Evolutionary conservation across 768 basidiomycete genomes (phyloP).

Genomic region (Leccinum variicolor): DNA sequence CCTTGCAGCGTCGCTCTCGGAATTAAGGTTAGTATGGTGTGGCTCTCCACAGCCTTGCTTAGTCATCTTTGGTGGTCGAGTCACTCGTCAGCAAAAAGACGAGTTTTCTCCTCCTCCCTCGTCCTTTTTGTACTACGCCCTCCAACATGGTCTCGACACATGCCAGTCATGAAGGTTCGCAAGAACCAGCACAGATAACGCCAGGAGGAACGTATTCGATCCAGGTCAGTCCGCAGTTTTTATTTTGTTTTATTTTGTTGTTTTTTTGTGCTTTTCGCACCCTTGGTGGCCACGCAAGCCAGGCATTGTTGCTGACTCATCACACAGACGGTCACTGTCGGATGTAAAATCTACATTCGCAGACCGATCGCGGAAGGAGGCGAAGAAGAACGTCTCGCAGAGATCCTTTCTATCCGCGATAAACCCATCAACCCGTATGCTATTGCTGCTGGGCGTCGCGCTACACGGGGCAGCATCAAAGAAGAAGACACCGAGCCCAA

Average conservation of each 20-base stretch:
- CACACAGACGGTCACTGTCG: conserved; percentile 77
- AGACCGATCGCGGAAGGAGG: conserved; percentile 73
- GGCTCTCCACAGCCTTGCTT: conserved; percentile 12
- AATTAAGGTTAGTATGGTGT: neutral
- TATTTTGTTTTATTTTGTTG: neutral
- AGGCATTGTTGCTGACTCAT: conserved; percentile 33
- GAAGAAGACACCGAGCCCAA: conserved; percentile 50
- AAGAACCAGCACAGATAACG: conserved; percentile 60
- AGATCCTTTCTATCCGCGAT: conserved; percentile 93
- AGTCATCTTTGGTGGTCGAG: conserved; percentile 16
- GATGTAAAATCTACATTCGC: conserved; percentile 92
- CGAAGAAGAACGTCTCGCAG: conserved; percentile 88
- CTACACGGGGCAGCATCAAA: conserved; percentile 36
- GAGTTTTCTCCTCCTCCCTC: conserved; percentile 4
- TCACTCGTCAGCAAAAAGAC: conserved; percentile 2
- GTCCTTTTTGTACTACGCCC: neutral
- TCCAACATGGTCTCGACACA: conserved; percentile 30
- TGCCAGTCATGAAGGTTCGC: conserved; percentile 32
- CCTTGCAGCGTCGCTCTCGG: neutral
- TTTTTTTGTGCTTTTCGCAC: conserved; percentile 20
- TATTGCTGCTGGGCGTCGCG: conserved; percentile 32
- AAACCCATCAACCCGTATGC: conserved; percentile 63
- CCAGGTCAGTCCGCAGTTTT: conserved; percentile 47
- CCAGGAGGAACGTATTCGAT: conserved; percentile 75
- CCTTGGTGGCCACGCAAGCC: conserved; percentile 16